Conservation (phyloP, 257 asterid species). For the Thymus quinquecostatus region DNA sequence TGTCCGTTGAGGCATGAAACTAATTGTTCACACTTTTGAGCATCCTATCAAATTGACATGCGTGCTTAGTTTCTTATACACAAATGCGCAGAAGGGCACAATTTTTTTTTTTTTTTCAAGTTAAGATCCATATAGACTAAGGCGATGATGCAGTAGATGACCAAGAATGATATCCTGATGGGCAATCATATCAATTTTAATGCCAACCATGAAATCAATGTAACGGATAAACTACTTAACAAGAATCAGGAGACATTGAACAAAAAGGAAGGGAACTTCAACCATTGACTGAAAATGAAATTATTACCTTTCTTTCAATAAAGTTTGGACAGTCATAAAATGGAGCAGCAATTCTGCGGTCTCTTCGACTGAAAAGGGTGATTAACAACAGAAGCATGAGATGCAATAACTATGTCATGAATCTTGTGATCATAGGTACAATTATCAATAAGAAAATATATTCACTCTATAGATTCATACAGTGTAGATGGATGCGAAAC, state of each 20-base stretch:
- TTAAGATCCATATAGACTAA: not conserved
- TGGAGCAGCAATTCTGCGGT: constrained; percentile 37
- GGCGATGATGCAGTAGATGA: constrained; percentile 4
- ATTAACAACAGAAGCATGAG: constrained; percentile 28
- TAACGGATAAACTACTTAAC: not conserved
- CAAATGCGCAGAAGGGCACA: not conserved
- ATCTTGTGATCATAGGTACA: not conserved
- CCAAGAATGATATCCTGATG: constrained; percentile 11
- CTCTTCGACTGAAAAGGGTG: constrained; percentile 46
- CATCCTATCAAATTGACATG: constrained; percentile 26
- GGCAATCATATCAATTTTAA: constrained; percentile 19
- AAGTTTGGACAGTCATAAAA: constrained; percentile 59
- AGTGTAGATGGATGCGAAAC: constrained; percentile 38
- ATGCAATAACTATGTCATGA: constrained; percentile 24
- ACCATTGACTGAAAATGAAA: constrained; percentile 27
- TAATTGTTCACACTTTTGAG: constrained; percentile 22
- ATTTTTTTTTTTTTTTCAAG: too few relatives aligned
- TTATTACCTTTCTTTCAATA: constrained; percentile 47
- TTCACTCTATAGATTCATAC: constrained; percentile 43
- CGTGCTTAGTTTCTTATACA: constrained; percentile 30
- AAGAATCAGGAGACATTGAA: constrained; percentile 10
- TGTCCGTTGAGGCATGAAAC: constrained; percentile 10
- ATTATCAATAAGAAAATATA: constrained; percentile 1
- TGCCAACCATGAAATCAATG: constrained; percentile 19
- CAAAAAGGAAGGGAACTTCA: constrained; percentile 8